Evolutionary conservation across 176 grass and related monocot genomes (phyloP).

Genomic region (Saccharum spontaneum): DNA sequence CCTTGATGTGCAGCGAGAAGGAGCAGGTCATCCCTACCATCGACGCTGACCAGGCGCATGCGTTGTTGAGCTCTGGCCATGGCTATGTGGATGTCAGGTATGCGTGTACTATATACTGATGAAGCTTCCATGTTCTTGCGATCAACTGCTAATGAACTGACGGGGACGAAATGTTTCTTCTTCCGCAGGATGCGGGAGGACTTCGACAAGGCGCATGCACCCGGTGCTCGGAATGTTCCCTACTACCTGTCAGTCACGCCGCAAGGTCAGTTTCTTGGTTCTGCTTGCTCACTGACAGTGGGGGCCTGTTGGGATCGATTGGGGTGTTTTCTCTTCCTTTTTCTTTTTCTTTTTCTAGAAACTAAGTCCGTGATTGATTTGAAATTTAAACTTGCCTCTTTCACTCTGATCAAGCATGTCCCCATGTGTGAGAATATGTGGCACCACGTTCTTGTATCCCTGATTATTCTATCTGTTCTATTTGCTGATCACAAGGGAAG

Average conservation of each 20-base stretch:
- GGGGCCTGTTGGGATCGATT: background rate
- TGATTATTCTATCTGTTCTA: background rate
- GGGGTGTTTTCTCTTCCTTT: background rate
- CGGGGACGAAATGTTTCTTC: background rate
- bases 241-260: constrained; percentile 36
- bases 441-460: background rate
- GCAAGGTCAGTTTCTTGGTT: constrained; percentile 9
- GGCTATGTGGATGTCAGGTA: constrained; percentile 32
- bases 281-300: background rate
- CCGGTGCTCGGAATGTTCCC: constrained; percentile 30
- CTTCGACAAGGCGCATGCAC: constrained; percentile 29
- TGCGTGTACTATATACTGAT: background rate
- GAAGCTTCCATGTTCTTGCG: background rate
- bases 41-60: background rate
- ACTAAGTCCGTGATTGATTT: background rate
- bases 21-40: constrained; percentile 14
- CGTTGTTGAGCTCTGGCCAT: constrained; percentile 26
- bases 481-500: constrained; percentile 6
- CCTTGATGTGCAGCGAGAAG: constrained; percentile 1
- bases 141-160: background rate
- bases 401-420: background rate
- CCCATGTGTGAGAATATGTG: background rate
- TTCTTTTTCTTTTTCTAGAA: background rate
- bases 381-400: background rate
- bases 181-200: constrained; percentile 34